Evolutionary conservation across 352 stramenopile genomes (phyloP).

Genomic region (Globisporangium solare): DNA sequence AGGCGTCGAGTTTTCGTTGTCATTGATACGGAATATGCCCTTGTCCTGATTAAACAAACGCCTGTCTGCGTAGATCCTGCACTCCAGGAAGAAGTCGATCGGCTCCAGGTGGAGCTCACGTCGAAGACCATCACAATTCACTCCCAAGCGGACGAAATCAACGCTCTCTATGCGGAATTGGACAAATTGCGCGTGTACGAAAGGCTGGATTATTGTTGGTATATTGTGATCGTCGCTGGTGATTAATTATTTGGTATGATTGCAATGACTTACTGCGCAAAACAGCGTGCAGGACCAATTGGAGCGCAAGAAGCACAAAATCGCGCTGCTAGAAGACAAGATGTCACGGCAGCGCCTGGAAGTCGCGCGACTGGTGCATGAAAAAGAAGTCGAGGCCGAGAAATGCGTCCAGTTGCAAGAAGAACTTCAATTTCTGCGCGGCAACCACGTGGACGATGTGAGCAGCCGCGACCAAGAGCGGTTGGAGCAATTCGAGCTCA

Average conservation of each 20-base stretch:
- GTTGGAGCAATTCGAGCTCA: constrained; percentile 49
- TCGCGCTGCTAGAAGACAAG: constrained; percentile 23
- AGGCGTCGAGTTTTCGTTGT: too few relatives aligned
- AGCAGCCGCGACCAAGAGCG: constrained; percentile 52
- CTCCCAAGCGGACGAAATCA: constrained; percentile 55
- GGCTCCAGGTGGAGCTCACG: constrained; percentile 44
- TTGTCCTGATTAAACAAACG: neutral
- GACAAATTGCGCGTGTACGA: constrained; percentile 43
- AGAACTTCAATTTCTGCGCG: constrained; percentile 52
- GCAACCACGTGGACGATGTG: constrained; percentile 43
- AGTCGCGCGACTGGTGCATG: constrained; percentile 47
- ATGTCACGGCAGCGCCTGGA: constrained; percentile 34
- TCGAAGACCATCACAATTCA: constrained; percentile 56
- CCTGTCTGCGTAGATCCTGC: constrained; percentile 20
- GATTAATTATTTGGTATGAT: neutral
- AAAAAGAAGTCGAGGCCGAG: constrained; percentile 40
- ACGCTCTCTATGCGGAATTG: constrained; percentile 47
- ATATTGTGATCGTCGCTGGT: neutral
- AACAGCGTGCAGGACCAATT: constrained; percentile 31
- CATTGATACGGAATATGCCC: too few relatives aligned
- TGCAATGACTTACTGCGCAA: too few relatives aligned
- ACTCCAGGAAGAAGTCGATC: constrained; percentile 55
- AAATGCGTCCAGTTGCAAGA: constrained; percentile 39
- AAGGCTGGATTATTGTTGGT: neutral
- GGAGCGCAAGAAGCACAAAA: constrained; percentile 30